Percentiles rank a stretch among this genome's conserved stretches.
phyloP scores from a whole-genome alignment of 257 asterid genomes.

The Scutellaria baicalensis region DNA sequence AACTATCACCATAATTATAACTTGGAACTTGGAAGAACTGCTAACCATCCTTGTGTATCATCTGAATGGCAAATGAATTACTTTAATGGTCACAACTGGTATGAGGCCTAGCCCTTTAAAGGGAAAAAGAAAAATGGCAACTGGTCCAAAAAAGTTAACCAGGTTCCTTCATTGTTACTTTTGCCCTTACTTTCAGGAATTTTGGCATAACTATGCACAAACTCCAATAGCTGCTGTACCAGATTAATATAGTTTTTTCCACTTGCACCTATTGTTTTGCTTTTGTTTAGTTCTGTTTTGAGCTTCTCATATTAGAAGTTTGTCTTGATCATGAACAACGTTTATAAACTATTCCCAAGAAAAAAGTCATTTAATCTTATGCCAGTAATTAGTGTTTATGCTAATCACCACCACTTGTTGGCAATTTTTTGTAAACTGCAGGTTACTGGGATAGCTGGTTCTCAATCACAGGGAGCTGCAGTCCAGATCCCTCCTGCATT shows the following conservation, averaged over 20 bases:
- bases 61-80: neutral
- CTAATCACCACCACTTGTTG: neutral
- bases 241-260: neutral
- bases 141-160: neutral
- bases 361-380: neutral
- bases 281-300: neutral
- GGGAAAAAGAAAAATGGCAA: too few species aligned
- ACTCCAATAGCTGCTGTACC: neutral
- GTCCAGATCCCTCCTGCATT: conserved; percentile 64
- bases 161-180: neutral
- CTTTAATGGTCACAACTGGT: neutral
- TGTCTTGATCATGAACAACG: neutral
- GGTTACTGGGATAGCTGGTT: conserved; percentile 37
- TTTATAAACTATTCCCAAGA: neutral
- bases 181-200: neutral
- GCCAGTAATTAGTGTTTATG: conserved; percentile 1
- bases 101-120: neutral
- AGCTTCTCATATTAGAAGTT: neutral
- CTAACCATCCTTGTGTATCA: neutral
- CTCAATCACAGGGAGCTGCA: conserved; percentile 49
- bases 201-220: neutral
- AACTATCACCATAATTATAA: neutral
- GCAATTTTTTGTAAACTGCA: conserved; percentile 18
- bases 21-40: neutral
- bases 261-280: neutral